Evolutionary conservation across 2,329 filamentous ascomycete species (phyloP).

Genomic region (Aspergillus arachidicola): DNA sequence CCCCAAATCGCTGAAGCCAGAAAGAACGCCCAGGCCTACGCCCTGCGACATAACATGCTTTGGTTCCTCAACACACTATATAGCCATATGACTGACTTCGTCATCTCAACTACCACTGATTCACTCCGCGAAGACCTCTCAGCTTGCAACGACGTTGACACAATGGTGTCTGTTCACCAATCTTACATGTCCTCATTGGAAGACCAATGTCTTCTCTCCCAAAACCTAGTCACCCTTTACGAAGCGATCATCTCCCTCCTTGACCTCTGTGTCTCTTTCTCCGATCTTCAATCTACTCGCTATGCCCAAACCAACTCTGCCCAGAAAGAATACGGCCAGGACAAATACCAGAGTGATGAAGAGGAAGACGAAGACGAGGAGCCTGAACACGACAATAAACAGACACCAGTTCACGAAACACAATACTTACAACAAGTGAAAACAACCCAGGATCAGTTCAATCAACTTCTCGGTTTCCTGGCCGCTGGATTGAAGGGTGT

Average conservation of each 20-base stretch:
- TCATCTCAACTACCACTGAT: constrained; percentile 63
- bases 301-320: constrained; percentile 31
- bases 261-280: constrained; percentile 72
- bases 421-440: constrained; percentile 57
- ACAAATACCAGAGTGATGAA: constrained; percentile 13
- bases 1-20: constrained; percentile 45
- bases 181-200: constrained; percentile 64
- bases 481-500: constrained; percentile 73
- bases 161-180: constrained; percentile 73
- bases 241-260: constrained; percentile 74
- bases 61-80: constrained; percentile 79
- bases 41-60: constrained; percentile 67
- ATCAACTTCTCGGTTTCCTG: constrained; percentile 69
- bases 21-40: constrained; percentile 40
- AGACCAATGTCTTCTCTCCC: constrained; percentile 69
- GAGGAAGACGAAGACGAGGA: constrained; percentile 23
- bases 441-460: constrained; percentile 64
- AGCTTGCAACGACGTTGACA: constrained; percentile 72
- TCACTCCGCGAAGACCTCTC: constrained; percentile 61
- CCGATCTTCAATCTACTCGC: constrained; percentile 57
- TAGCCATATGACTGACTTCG: constrained; percentile 74
- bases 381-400: constrained; percentile 27
- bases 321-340: background rate
- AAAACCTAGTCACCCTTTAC: constrained; percentile 69
- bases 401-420: constrained; percentile 41